Conservation (phyloP, 139 green algal genomes). For the Picochlorum sp. region DNA sequence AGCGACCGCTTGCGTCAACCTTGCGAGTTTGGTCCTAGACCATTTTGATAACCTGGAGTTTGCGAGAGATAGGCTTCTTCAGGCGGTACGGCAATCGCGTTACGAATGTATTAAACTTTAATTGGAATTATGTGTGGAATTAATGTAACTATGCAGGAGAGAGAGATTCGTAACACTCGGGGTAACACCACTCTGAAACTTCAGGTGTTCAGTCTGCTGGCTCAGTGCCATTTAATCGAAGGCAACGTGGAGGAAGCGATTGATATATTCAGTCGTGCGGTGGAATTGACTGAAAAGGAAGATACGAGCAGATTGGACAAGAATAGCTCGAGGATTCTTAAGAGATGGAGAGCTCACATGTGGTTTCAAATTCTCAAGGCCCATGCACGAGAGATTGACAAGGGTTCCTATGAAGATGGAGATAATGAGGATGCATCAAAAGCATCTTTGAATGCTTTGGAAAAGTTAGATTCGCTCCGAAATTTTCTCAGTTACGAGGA, state of each 20-base stretch:
- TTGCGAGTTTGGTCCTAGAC: constrained; percentile 14
- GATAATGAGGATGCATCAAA: too few relatives aligned
- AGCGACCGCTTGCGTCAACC: constrained; percentile 9
- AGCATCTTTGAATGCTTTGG: background rate
- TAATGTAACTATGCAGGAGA: background rate
- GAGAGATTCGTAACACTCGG: constrained; percentile 1
- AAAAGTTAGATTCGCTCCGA: background rate
- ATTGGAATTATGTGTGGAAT: background rate
- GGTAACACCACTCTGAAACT: constrained; percentile 2
- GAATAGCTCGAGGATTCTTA: too few relatives aligned
- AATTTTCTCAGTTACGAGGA: background rate
- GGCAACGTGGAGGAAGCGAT: constrained; percentile 1
- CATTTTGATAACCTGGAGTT: constrained; percentile 21
- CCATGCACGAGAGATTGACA: too few relatives aligned
- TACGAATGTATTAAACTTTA: too few relatives aligned
- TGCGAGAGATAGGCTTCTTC: background rate
- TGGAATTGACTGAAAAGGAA: background rate
- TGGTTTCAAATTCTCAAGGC: too few relatives aligned
- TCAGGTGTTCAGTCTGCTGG: background rate
- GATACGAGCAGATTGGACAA: background rate
- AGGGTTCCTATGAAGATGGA: too few relatives aligned
- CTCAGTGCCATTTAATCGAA: background rate
- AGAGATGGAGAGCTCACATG: too few relatives aligned
- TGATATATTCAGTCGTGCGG: background rate
- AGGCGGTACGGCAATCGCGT: background rate